Evolutionary conservation across 208 protist genomes (phyloP), one percentile per base, ranked within the genome.

Genomic region (Crithidia fasciculata): DNA sequence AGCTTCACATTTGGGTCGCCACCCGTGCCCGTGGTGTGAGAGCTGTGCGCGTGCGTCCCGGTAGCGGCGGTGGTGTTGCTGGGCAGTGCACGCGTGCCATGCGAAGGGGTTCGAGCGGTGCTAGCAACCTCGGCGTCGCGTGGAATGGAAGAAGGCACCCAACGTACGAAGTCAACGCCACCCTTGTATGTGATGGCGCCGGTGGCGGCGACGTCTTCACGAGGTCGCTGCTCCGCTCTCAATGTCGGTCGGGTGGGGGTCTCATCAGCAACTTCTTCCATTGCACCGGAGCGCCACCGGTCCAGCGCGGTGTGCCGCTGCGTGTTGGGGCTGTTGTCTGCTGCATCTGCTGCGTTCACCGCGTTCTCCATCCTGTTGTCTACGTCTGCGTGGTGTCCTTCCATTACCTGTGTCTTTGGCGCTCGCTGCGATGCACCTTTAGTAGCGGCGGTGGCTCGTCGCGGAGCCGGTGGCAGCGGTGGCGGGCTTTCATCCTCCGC

Each of bases 131-230:
- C 67, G 44, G 37, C 50, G 8, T 69, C 53, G 45, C 54, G 9
- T 8, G 28, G 39, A 18, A 64, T 19, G 18, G 74, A 74, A 3
- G 40, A 10, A 8, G 50, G 67, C 53, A 79, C 60, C 66, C 74
- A 79, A 3, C 67, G 67, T 3, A 73, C 67, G 52, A 62, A 43
- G 67, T 79, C 49, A 5, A 79, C 74, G 19, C 58, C 74, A 44
- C 74, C 74, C 13, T 50, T 69, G 64, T 69, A 69, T 19, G 44
- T 6, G 49, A 43, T 50, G 3, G 45, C 37, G 49, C 45, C 49
- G 8, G 5, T 15, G 3, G 28, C 0, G 28, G 28, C 28, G 28
- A 28, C 28, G 28, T 28, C 28, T 28, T 28, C 28, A 28, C 28
- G 28, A 28, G 0, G 28, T 1, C 28, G 28, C 28, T 28, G 28